phyloP scores from a whole-genome alignment of 192 early-diverging fungal species.

The Linnemannia exigua region DNA sequence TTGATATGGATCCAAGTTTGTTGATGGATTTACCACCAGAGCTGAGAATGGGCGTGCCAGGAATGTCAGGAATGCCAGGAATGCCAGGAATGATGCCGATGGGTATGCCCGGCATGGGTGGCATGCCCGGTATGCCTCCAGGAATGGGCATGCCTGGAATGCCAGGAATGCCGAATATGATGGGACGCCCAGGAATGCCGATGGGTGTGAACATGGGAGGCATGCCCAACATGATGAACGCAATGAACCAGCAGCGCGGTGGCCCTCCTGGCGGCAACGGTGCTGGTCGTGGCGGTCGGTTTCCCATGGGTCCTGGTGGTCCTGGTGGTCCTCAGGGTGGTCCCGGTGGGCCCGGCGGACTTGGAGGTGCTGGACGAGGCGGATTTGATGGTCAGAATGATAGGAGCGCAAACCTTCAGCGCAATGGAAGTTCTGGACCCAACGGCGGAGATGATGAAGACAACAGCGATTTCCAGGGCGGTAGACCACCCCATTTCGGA shows the following conservation, averaged over 20 bases:
- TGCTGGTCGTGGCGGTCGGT: slow-evolving; percentile 39
- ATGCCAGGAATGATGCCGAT: slow-evolving; percentile 61
- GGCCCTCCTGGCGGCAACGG: slow-evolving; percentile 44
- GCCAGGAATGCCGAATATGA: slow-evolving; percentile 53
- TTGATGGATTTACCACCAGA: slow-evolving; percentile 42
- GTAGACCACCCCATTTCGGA: slow-evolving; percentile 18
- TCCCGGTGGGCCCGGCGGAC: slow-evolving; percentile 15
- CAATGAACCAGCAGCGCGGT: slow-evolving; percentile 41
- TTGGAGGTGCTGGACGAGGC: slow-evolving; percentile 7
- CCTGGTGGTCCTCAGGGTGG: slow-evolving; percentile 23
- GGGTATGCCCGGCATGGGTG: slow-evolving; percentile 58
- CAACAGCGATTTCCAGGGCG: slow-evolving; percentile 26
- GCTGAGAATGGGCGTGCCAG: slow-evolving; percentile 50
- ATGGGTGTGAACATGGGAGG: slow-evolving; percentile 51
- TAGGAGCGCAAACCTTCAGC: slow-evolving; percentile 25
- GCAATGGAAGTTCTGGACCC: slow-evolving; percentile 25
- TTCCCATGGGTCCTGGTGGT: slow-evolving; percentile 28
- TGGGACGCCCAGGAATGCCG: slow-evolving; percentile 56
- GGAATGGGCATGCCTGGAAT: slow-evolving; percentile 60
- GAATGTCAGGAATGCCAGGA: slow-evolving; percentile 63
- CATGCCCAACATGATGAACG: slow-evolving; percentile 56
- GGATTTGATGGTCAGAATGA: slow-evolving; percentile 29
- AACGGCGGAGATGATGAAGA: slow-evolving; percentile 11
- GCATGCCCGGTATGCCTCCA: slow-evolving; percentile 59
- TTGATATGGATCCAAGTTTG: slow-evolving; percentile 41